Conservation (phyloP, 441 rosid species). For the Pelargonium cotyledonis region DNA sequence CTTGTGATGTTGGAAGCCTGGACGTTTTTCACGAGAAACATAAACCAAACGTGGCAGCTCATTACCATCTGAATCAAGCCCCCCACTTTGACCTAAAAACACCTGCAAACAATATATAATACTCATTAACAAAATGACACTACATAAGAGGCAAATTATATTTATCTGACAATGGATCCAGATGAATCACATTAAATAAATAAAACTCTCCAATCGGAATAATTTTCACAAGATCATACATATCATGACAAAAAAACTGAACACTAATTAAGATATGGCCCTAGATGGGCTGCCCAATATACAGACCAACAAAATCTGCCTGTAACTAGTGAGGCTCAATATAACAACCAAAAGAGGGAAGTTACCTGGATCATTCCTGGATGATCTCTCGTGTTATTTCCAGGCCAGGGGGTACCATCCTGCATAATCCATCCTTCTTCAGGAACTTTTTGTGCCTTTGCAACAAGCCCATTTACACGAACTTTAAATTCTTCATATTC, state of each 20-base stretch:
- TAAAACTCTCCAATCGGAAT: neutral
- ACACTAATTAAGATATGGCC: neutral
- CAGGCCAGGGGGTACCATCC: slow-evolving; percentile 99
- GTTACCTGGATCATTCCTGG: slow-evolving; percentile 99
- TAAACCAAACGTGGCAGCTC: slow-evolving; percentile 94
- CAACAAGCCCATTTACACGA: slow-evolving; percentile 83
- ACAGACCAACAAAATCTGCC: neutral
- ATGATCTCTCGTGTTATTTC: slow-evolving; percentile 94
- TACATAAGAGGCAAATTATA: neutral
- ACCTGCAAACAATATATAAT: slow-evolving; percentile 45
- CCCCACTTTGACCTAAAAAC: slow-evolving; percentile 97
- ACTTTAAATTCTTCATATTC: slow-evolving; percentile 96
- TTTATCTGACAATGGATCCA: neutral
- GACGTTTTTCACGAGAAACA: slow-evolving; percentile 98
- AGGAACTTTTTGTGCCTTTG: slow-evolving; percentile 85
- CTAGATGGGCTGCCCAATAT: neutral
- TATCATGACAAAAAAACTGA: neutral
- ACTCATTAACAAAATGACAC: neutral
- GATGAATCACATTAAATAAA: slow-evolving; percentile 12
- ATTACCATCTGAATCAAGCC: slow-evolving; percentile 92
- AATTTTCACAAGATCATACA: neutral
- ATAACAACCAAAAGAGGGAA: slow-evolving; percentile 9
- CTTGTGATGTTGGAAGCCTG: slow-evolving; percentile 97
- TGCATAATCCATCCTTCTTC: slow-evolving; percentile 99
- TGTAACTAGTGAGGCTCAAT: neutral